phyloP scores from a whole-genome alignment of 257 asterid species.

The Solanum appendiculatum region DNA sequence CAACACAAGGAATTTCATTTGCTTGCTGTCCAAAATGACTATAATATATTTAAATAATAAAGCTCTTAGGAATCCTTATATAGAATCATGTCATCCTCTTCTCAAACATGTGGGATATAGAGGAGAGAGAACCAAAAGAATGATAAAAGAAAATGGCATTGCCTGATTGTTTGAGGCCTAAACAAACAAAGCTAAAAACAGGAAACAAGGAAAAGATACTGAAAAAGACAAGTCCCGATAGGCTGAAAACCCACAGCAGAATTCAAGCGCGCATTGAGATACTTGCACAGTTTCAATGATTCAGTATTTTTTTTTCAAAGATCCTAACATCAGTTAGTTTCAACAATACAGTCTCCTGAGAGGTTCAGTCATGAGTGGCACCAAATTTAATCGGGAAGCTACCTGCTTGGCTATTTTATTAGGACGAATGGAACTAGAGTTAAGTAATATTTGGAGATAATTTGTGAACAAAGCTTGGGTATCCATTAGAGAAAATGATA shows the following conservation, averaged over 20 bases:
- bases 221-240: not conserved
- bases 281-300: not conserved
- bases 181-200: not conserved
- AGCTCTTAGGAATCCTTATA: not conserved
- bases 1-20: not conserved
- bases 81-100: not conserved
- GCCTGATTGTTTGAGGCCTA: not conserved
- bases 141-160: not conserved
- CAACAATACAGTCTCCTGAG: not conserved
- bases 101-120: not conserved
- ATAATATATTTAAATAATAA: too few species aligned
- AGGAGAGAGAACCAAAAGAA: not conserved
- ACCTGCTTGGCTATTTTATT: not conserved
- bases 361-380: not conserved
- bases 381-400: not conserved
- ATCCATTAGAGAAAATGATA: not conserved
- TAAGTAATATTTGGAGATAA: not conserved
- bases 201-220: not conserved
- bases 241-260: not conserved
- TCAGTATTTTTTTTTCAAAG: not conserved
- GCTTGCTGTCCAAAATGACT: not conserved
- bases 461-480: not conserved
- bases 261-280: not conserved
- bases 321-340: not conserved
- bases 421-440: not conserved